A percentile compares a stretch with the other conserved stretches of the same genome.
Evolutionary conservation across 1,284 basidiomycete genomes (phyloP).

Genomic region (Cutaneotrichosporon cavernicola): DNA sequence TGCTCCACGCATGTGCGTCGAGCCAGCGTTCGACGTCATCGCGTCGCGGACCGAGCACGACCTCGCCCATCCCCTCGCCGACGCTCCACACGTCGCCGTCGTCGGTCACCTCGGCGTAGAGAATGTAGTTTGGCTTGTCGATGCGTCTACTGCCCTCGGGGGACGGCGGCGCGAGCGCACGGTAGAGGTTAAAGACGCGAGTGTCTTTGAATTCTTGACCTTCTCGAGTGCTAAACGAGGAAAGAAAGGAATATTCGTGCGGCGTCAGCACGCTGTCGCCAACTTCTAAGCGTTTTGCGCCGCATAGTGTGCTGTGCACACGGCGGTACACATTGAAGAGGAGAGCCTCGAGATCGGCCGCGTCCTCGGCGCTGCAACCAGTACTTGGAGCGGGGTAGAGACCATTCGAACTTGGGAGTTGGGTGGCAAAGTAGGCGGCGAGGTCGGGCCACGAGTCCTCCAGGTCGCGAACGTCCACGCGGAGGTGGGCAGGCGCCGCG

Average conservation of each 20-base stretch:
- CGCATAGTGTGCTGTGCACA: neutral
- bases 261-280: constrained; percentile 5
- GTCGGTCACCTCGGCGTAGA: constrained; percentile 8
- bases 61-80: constrained; percentile 3
- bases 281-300: neutral
- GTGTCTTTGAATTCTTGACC: constrained; percentile 6
- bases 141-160: neutral
- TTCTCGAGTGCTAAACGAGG: neutral
- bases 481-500: neutral
- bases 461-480: constrained; percentile 6
- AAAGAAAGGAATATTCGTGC: constrained; percentile 4
- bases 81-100: constrained; percentile 8
- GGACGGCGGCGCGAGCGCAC: neutral
- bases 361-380: neutral
- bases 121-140: constrained; percentile 8
- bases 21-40: constrained; percentile 4
- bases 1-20: constrained; percentile 5
- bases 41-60: neutral
- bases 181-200: constrained; percentile 6
- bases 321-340: constrained; percentile 3
- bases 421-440: constrained; percentile 9
- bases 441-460: constrained; percentile 1
- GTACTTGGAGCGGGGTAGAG: neutral
- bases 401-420: neutral
- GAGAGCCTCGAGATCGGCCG: neutral